Evolutionary conservation across 768 basidiomycete genomes (phyloP).

Genomic region (Roridomyces roridus): DNA sequence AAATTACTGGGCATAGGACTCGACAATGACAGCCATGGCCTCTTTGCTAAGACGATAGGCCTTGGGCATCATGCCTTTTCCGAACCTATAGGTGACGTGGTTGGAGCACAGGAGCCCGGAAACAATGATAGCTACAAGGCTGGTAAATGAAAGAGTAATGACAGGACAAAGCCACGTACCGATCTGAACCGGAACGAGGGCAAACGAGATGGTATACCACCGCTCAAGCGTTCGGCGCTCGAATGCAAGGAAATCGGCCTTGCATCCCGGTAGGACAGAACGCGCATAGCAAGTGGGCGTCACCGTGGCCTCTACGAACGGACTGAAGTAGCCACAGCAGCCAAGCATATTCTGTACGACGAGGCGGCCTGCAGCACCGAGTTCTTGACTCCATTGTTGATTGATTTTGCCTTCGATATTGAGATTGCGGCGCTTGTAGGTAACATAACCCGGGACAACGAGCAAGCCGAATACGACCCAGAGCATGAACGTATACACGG

Average conservation of each 20-base stretch:
- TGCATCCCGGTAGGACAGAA: constrained; percentile 76
- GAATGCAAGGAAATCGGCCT: constrained; percentile 63
- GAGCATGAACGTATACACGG: constrained; percentile 77
- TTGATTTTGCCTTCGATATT: constrained; percentile 75
- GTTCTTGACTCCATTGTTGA: constrained; percentile 68
- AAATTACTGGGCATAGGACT: constrained; percentile 75
- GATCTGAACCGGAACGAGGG: constrained; percentile 73
- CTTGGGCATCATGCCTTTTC: constrained; percentile 90
- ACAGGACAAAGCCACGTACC: constrained; percentile 25
- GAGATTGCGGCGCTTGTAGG: constrained; percentile 66
- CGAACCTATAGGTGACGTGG: constrained; percentile 86
- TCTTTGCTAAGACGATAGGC: constrained; percentile 75
- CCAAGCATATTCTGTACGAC: constrained; percentile 73
- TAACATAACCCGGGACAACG: constrained; percentile 79
- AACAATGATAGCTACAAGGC: constrained; percentile 51
- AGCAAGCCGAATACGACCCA: constrained; percentile 80
- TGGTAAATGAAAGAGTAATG: not conserved
- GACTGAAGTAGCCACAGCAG: constrained; percentile 84
- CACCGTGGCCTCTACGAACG: constrained; percentile 74
- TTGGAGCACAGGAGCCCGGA: constrained; percentile 75
- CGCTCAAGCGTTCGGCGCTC: constrained; percentile 57
- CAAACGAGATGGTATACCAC: constrained; percentile 73
- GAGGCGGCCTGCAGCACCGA: constrained; percentile 64
- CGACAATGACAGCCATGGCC: constrained; percentile 84
- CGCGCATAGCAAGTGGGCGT: constrained; percentile 77